Evolutionary conservation across 2,329 filamentous ascomycete genomes (phyloP).

Genomic region (Stemphylium vesicarium): DNA sequence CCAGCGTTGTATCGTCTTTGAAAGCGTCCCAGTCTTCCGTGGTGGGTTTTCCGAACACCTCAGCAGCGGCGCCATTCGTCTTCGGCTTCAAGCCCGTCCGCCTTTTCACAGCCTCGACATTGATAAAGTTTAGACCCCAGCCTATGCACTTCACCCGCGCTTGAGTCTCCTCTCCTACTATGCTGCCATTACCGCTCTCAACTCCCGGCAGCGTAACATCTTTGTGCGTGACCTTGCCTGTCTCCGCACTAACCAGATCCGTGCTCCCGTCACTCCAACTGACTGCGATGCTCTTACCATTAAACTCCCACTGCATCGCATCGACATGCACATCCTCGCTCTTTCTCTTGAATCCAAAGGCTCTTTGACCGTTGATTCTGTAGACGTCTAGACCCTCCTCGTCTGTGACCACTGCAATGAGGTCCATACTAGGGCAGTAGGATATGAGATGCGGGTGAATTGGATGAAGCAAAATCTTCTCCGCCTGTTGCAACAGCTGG

Average conservation of each 20-base stretch:
- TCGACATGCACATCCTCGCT: slow-evolving; percentile 43
- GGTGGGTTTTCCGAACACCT: slow-evolving; percentile 28
- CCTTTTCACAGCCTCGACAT: slow-evolving; percentile 53
- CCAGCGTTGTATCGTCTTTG: slow-evolving; percentile 43
- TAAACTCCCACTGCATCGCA: slow-evolving; percentile 55
- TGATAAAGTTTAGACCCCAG: slow-evolving; percentile 63
- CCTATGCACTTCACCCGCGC: slow-evolving; percentile 55
- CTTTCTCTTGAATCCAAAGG: slow-evolving; percentile 61
- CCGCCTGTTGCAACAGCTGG: slow-evolving; percentile 47
- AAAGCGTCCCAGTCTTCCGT: slow-evolving; percentile 45
- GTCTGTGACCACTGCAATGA: slow-evolving; percentile 75
- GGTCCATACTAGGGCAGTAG: slow-evolving; percentile 84
- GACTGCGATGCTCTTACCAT: slow-evolving; percentile 76
- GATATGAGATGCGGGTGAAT: slow-evolving; percentile 66
- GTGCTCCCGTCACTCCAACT: slow-evolving; percentile 83
- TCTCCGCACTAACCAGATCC: slow-evolving; percentile 78
- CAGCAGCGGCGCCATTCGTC: slow-evolving; percentile 13
- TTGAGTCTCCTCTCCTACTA: slow-evolving; percentile 8
- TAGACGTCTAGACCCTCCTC: slow-evolving; percentile 76
- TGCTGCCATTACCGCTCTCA: background rate
- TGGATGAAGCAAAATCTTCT: slow-evolving; percentile 53
- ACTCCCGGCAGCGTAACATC: slow-evolving; percentile 29
- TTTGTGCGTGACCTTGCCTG: slow-evolving; percentile 79
- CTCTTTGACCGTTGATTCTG: slow-evolving; percentile 76
- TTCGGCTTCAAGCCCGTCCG: slow-evolving; percentile 43